Conservation (phyloP, 2,329 filamentous ascomycete genomes). For the Sporothrix pallida region DNA sequence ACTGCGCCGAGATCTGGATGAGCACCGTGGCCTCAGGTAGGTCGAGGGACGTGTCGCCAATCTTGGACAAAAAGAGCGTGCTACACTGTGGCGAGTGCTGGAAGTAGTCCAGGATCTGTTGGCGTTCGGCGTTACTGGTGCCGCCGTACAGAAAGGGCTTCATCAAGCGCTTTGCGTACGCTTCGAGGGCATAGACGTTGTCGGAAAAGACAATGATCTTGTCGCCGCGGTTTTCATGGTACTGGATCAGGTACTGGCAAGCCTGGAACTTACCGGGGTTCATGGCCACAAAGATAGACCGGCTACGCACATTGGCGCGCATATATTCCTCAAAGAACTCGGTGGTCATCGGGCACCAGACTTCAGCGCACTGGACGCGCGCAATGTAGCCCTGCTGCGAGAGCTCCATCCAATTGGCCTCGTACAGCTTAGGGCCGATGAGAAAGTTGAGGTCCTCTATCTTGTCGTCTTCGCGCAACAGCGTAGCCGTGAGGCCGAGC, state of each 20-base stretch:
- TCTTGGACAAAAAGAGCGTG: constrained; percentile 95
- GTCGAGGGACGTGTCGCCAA: constrained; percentile 97
- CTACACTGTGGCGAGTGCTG: constrained; percentile 80
- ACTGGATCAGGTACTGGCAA: constrained; percentile 95
- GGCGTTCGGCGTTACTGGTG: constrained; percentile 83
- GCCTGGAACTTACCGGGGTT: constrained; percentile 97
- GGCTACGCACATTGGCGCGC: constrained; percentile 45
- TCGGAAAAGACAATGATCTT: constrained; percentile 99
- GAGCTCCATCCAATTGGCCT: constrained; percentile 99
- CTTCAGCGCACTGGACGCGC: constrained; percentile 95
- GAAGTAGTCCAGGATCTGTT: constrained; percentile 90
- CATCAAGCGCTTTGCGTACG: constrained; percentile 80
- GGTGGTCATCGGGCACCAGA: constrained; percentile 99
- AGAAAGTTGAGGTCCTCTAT: constrained; percentile 97
- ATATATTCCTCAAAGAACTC: constrained; percentile 98
- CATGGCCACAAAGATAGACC: constrained; percentile 78
- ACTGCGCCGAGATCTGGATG: constrained; percentile 97
- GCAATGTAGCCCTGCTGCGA: constrained; percentile 97
- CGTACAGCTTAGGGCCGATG: constrained; percentile 95
- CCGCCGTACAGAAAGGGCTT: constrained; percentile 93
- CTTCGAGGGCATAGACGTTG: constrained; percentile 89
- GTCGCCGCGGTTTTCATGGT: constrained; percentile 91
- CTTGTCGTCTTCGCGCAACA: constrained; percentile 96
- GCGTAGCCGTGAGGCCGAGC: constrained; percentile 88
- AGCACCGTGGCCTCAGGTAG: constrained; percentile 94